Evolutionary conservation across 176 grass and related monocot species (phyloP), one percentile per base, ranked within the genome.

Genomic region (Chrysopogon serrulatus): DNA sequence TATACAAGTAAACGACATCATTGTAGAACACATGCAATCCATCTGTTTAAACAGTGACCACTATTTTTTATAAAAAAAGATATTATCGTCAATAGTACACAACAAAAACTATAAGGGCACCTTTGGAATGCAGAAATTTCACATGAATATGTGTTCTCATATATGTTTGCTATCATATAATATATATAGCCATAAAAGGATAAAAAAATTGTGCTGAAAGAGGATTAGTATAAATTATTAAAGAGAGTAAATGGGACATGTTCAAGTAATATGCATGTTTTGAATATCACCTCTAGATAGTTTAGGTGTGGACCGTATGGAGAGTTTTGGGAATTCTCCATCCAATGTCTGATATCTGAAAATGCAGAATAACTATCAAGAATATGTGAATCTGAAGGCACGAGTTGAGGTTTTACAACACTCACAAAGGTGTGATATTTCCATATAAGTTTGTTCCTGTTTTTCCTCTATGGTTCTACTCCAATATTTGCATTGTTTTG

Each of bases 371-470:
- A 94, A 84, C 68, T 94, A 94, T 83, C 80, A 90, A 62, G 93
- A 99, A 79, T 99, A 94, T 84, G n/a, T 99, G 74, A 90, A 85
- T 42, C 51, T 96, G 77, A 99, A 96, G 83, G 56, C 90, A 83
- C 39, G 74, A 86, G 80, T 96, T 32, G 93, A 96, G 64, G 83
- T 92, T 86, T 85, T 96, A 12, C 96, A 95, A 40, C 86, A 79
- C 32, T 99, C 96, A 13, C 93, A 98, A 53, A 96, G 93, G 96
- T 99, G 48, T 96, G 59, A 60, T 21, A 15, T 81, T 62, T 79
- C 27, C 15, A 51, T 57, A 49, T 65, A 18, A 36, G 64, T 83
- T 74, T 34, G 8, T 76, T 26, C 28, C 33, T 44, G 4, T 66
- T 36, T 33, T 37, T 66, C 30, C 9, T 37, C 1, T 18, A 54